phyloP scores from a whole-genome alignment of 345 rosid genomes.

The Toxicodendron radicans region DNA sequence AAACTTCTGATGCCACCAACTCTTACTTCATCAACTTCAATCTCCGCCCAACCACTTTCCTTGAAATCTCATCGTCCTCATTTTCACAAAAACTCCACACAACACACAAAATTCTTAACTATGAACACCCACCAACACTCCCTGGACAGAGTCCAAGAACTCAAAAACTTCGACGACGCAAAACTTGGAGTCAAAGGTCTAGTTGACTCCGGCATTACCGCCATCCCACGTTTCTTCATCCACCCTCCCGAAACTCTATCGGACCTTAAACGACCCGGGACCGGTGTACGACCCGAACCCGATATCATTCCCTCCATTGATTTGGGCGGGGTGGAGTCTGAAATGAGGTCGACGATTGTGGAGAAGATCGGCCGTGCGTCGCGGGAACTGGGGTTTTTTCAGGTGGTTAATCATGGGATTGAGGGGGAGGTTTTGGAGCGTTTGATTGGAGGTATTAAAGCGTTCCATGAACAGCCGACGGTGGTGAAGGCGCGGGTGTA shows the following conservation, averaged over 20 bases:
- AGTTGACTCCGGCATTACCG: conserved; percentile 41
- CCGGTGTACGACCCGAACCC: not conserved
- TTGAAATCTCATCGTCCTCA: not conserved
- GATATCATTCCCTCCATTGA: conserved; percentile 43
- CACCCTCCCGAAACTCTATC: conserved; percentile 44
- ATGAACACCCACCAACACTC: conserved; percentile 12
- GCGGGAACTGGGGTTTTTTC: conserved; percentile 51
- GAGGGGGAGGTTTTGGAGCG: conserved; percentile 39
- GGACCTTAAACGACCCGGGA: conserved; percentile 16
- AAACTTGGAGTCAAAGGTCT: conserved; percentile 55
- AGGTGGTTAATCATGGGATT: conserved; percentile 50
- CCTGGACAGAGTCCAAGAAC: conserved; percentile 33
- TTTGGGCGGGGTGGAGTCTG: conserved; percentile 22
- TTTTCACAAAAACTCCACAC: not conserved
- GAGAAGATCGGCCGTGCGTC: conserved; percentile 33
- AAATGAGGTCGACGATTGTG: conserved; percentile 29
- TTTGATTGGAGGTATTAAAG: conserved; percentile 26
- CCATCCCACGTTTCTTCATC: conserved; percentile 49
- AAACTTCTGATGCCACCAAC: too few species aligned
- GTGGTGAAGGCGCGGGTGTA: conserved; percentile 44
- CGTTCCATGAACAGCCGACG: conserved; percentile 42
- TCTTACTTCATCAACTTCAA: not conserved
- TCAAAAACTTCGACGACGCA: conserved; percentile 41
- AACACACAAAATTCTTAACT: not conserved
- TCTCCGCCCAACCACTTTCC: not conserved